These are phyloP conservation scores for Gastrodia elata DNA, from an alignment of 106 monocot species.

Conservation along the genomic window DNA sequence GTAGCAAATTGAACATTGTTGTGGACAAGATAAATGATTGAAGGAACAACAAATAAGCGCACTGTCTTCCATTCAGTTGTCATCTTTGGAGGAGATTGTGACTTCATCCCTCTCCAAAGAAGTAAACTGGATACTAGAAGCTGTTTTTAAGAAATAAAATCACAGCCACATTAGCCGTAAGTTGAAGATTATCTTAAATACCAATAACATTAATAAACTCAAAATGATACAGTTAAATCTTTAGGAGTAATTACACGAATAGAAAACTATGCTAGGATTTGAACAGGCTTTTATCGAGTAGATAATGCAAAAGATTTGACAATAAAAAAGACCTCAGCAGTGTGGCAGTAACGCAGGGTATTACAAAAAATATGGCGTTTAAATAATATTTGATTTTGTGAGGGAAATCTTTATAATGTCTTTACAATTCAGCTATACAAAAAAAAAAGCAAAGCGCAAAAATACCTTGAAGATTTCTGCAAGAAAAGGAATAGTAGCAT, in stretches of 20 bases:
- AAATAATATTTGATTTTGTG: not conserved
- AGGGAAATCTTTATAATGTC: not conserved
- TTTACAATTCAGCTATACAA: not conserved
- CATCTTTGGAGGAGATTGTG: constrained; percentile 60
- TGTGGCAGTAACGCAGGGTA: not conserved
- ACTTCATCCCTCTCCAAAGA: constrained; percentile 67
- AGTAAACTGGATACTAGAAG: constrained; percentile 78
- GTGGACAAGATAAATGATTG: constrained; percentile 90
- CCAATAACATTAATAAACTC: not conserved
- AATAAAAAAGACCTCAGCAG: not conserved
- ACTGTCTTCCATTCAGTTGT: constrained; percentile 83
- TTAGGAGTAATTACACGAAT: not conserved
- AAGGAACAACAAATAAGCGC: constrained; percentile 71
- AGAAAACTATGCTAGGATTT: not conserved
- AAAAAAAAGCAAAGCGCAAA: not conserved
- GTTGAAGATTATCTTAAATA: not conserved
- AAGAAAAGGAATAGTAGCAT: constrained; percentile 90
- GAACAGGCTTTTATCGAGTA: not conserved
- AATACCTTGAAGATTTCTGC: constrained; percentile 86
- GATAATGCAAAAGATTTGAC: not conserved
- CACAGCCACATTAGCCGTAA: constrained; percentile 7
- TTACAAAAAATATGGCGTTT: not conserved
- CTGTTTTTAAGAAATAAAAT: constrained; percentile 28
- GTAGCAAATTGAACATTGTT: constrained; percentile 96
- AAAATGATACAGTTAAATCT: not conserved